Percentiles rank a stretch among this genome's conserved stretches.
These are phyloP conservation scores for Coriaria nepalensis DNA, from an alignment of 306 rosid species.

Conservation along the genomic window DNA sequence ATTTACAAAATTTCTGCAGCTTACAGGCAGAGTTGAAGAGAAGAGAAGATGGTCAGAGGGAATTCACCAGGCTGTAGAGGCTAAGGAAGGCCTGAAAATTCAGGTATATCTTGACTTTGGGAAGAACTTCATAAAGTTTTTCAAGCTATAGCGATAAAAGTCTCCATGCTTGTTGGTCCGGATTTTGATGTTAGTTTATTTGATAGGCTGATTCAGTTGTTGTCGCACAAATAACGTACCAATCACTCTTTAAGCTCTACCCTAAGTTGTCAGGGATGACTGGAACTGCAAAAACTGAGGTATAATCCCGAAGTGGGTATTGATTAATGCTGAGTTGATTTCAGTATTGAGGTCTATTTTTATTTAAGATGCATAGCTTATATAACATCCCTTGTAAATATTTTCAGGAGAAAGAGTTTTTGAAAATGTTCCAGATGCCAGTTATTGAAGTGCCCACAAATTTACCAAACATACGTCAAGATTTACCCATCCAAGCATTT, in stretches of 20 bases:
- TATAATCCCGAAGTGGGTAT: slow-evolving; percentile 20
- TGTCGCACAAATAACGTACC: slow-evolving; percentile 97
- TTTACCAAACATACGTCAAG: slow-evolving; percentile 79
- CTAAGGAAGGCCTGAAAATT: slow-evolving; percentile 91
- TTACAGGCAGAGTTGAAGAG: slow-evolving; percentile 95
- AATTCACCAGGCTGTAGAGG: slow-evolving; percentile 98
- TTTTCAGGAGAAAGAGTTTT: slow-evolving; percentile 89
- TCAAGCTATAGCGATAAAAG: slow-evolving; percentile 8
- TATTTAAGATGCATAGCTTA: no score
- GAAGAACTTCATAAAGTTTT: slow-evolving; percentile 12
- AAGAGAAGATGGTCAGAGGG: slow-evolving; percentile 99
- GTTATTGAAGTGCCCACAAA: slow-evolving; percentile 97
- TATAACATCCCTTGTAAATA: slow-evolving; percentile 7
- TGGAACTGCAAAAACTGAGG: slow-evolving; percentile 99
- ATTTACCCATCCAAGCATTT: slow-evolving; percentile 93
- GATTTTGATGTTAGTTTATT: slow-evolving; percentile 19
- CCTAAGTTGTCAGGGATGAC: slow-evolving; percentile 98
- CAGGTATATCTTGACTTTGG: slow-evolving; percentile 38
- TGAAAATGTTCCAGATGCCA: slow-evolving; percentile 86
- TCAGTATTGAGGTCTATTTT: slow-evolving; percentile 9
- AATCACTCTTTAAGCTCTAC: slow-evolving; percentile 90
- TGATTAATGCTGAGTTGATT: slow-evolving; percentile 14
- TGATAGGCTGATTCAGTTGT: slow-evolving; percentile 91
- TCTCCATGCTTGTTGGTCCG: slow-evolving; percentile 16
- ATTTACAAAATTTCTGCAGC: slow-evolving; percentile 29